Percentiles rank a stretch among this genome's conserved stretches.
Conservation (phyloP, 2,329 filamentous ascomycete genomes). For the Botrytis elliptica region DNA sequence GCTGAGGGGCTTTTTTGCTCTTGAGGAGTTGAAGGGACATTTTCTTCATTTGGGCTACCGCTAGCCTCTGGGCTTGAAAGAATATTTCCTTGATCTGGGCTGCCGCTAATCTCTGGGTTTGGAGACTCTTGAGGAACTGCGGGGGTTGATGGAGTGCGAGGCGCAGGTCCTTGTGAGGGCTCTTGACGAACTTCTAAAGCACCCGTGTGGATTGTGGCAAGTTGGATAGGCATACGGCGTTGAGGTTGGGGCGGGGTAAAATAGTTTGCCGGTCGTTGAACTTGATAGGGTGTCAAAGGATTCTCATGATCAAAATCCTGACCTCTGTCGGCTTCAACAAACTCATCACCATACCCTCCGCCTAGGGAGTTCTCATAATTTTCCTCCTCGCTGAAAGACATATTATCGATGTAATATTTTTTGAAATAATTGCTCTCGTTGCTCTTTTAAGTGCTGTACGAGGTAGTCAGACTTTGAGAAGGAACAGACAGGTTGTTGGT, state of each 20-base stretch:
- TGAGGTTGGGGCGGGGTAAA: neutral
- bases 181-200: neutral
- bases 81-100: neutral
- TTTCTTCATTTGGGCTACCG: neutral
- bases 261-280: neutral
- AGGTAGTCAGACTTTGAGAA: neutral
- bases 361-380: neutral
- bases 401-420: neutral
- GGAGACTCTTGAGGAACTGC: neutral
- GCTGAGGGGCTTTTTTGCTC: neutral
- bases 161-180: neutral
- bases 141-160: neutral
- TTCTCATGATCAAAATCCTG: neutral
- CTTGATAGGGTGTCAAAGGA: neutral
- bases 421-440: neutral
- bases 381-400: neutral
- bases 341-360: neutral
- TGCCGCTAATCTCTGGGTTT: neutral
- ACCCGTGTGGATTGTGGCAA: neutral
- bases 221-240: neutral
- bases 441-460: too few species aligned
- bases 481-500: neutral
- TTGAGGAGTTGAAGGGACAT: neutral
- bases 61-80: neutral
- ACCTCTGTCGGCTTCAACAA: neutral